phyloP scores from a whole-genome alignment of 2,329 filamentous ascomycete species.

The Monosporascus sp. region DNA sequence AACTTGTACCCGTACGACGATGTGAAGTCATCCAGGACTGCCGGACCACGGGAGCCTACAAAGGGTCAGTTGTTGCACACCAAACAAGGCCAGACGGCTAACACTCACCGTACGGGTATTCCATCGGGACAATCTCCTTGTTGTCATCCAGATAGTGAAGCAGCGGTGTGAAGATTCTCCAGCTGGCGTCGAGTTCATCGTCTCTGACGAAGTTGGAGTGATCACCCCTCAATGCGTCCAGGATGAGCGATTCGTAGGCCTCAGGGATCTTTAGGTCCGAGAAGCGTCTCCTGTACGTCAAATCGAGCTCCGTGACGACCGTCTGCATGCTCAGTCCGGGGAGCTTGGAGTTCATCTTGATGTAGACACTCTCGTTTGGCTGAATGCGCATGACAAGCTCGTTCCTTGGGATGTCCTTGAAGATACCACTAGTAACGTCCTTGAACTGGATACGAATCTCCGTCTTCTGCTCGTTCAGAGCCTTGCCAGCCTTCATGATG shows the following conservation, averaged over 20 bases:
- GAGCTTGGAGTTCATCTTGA: conserved; percentile 99
- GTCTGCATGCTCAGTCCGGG: conserved; percentile 99
- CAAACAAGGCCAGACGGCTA: no score
- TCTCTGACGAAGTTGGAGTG: conserved; percentile 99
- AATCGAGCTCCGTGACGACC: conserved; percentile 94
- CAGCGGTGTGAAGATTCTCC: conserved; percentile 97
- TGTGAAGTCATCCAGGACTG: conserved; percentile 96
- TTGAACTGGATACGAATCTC: conserved; percentile 99
- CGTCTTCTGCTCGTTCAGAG: conserved; percentile 98
- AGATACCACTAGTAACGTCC: conserved; percentile 98
- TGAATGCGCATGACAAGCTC: conserved; percentile 99
- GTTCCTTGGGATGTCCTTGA: conserved; percentile 99
- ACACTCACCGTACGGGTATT: conserved; percentile 91
- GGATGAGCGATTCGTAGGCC: conserved; percentile 95
- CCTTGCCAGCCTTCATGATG: conserved; percentile 98
- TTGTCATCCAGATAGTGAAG: conserved; percentile 98
- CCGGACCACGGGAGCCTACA: conserved; percentile 88
- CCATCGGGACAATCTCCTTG: conserved; percentile 99
- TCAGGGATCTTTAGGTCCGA: conserved; percentile 99
- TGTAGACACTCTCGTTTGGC: conserved; percentile 98
- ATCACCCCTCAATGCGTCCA: conserved; percentile 96
- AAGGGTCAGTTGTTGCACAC: conserved; percentile 16
- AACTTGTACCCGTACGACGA: conserved; percentile 99
- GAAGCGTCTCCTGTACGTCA: conserved; percentile 97
- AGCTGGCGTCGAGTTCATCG: conserved; percentile 93